These are phyloP conservation scores for Pleurotus tuber-regium DNA, from an alignment of 768 basidiomycete genomes.

Conservation along the genomic window DNA sequence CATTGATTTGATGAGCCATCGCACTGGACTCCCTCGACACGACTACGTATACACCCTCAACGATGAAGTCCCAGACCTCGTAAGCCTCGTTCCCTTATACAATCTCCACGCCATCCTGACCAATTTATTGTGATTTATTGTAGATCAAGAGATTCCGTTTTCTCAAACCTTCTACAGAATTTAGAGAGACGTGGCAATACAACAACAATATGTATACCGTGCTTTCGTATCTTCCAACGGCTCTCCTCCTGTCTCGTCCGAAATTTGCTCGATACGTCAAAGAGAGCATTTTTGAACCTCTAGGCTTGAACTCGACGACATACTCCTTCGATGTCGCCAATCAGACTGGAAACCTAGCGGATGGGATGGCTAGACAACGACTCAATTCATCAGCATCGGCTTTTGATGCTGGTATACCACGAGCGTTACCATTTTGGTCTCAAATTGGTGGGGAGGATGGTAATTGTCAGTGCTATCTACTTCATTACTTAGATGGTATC, in stretches of 20 bases:
- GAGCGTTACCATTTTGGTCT: slow-evolving; percentile 20
- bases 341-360: slow-evolving; percentile 23
- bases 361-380: slow-evolving; percentile 20
- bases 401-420: slow-evolving; percentile 20
- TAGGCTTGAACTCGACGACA: slow-evolving; percentile 25
- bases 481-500: too few species aligned
- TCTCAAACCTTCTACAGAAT: slow-evolving; percentile 21
- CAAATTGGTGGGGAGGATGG: slow-evolving; percentile 18
- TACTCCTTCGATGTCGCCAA: slow-evolving; percentile 24
- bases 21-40: slow-evolving; percentile 26
- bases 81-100: slow-evolving; percentile 8
- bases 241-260: slow-evolving; percentile 14
- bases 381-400: slow-evolving; percentile 19
- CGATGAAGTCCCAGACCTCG: slow-evolving; percentile 12
- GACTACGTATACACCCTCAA: slow-evolving; percentile 14
- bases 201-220: slow-evolving; percentile 26
- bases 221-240: slow-evolving; percentile 21
- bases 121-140: neutral
- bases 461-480: slow-evolving; percentile 17
- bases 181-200: slow-evolving; percentile 25
- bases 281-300: slow-evolving; percentile 24
- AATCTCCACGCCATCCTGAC: neutral
- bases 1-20: slow-evolving; percentile 24
- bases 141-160: slow-evolving; percentile 19
- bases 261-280: slow-evolving; percentile 25